Evolutionary conservation across 108 stramenopile genomes (phyloP).

Genomic region (Poteriospumella lacustris): DNA sequence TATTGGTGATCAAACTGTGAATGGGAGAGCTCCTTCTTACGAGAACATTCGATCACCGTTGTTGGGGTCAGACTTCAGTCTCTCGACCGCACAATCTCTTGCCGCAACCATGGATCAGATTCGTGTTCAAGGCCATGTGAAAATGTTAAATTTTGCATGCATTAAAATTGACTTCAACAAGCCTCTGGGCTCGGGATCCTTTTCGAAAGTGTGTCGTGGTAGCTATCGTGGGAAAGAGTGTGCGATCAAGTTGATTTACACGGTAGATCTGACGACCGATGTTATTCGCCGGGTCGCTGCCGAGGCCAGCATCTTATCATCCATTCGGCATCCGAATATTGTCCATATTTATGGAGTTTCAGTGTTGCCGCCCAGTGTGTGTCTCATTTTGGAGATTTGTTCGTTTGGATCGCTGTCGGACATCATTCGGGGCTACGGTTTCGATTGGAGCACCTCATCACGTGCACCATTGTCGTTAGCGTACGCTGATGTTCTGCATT

Average conservation of each 20-base stretch:
- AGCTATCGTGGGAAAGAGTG: constrained; percentile 4
- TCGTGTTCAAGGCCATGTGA: neutral
- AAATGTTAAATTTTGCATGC: constrained; percentile 22
- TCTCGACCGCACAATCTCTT: constrained; percentile 14
- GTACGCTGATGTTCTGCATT: neutral
- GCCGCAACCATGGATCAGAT: constrained; percentile 23
- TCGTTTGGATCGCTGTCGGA: constrained; percentile 18
- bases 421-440: constrained; percentile 20
- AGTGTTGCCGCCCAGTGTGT: constrained; percentile 25
- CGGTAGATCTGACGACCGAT: neutral
- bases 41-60: neutral
- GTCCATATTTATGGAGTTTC: constrained; percentile 23
- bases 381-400: constrained; percentile 23
- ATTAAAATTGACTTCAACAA: neutral
- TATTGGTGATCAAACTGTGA: neutral
- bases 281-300: constrained; percentile 17
- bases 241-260: constrained; percentile 28
- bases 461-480: neutral
- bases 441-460: neutral
- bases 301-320: constrained; percentile 17
- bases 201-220: neutral
- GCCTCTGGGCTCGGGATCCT: constrained; percentile 16
- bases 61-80: neutral
- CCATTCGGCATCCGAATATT: constrained; percentile 15
- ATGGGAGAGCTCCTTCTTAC: neutral